A percentile compares a stretch with the other conserved stretches of the same genome.
Evolutionary conservation across 2,329 filamentous ascomycete species (phyloP).

Genomic region (Grosmannia clavigera): DNA sequence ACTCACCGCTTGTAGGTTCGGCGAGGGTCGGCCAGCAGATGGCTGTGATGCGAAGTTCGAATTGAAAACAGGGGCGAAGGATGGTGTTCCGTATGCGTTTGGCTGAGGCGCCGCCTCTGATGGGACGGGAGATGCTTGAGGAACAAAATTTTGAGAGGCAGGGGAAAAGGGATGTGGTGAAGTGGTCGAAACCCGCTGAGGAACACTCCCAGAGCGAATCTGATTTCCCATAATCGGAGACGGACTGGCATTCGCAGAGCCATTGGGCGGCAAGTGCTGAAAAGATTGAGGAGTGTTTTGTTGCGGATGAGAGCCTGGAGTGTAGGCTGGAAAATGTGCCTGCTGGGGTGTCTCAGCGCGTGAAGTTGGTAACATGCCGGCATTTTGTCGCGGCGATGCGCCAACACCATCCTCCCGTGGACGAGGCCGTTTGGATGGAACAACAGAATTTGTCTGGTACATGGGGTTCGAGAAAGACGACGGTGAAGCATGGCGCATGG

Average conservation of each 20-base stretch:
- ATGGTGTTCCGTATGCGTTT: conserved; percentile 51
- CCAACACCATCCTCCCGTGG: conserved; percentile 74
- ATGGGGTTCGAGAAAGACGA: conserved; percentile 63
- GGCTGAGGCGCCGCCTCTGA: conserved; percentile 70
- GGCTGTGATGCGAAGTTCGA: conserved; percentile 46
- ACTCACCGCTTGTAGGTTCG: conserved; percentile 36
- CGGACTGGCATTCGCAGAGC: conserved; percentile 73
- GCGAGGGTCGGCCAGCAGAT: conserved; percentile 41
- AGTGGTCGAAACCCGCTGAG: conserved; percentile 75
- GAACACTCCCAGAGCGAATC: conserved; percentile 54
- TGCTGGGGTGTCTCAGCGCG: conserved; percentile 89
- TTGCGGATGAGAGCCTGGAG: conserved; percentile 48
- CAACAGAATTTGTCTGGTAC: conserved; percentile 74
- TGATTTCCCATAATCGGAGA: conserved; percentile 88
- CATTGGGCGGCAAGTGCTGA: conserved; percentile 70
- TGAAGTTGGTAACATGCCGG: conserved; percentile 64
- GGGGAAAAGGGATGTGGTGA: conserved; percentile 88
- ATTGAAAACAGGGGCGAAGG: conserved; percentile 46
- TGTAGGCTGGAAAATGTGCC: conserved; percentile 58
- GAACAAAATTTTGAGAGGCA: conserved; percentile 56
- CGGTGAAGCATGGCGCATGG: conserved; percentile 70
- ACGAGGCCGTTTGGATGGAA: conserved; percentile 79
- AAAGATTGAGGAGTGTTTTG: conserved; percentile 57
- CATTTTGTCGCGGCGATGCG: conserved; percentile 66
- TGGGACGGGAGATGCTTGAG: conserved; percentile 63